Evolutionary conservation across 2,329 filamentous ascomycete species (phyloP).

Genomic region (Elsinoe fawcettii): DNA sequence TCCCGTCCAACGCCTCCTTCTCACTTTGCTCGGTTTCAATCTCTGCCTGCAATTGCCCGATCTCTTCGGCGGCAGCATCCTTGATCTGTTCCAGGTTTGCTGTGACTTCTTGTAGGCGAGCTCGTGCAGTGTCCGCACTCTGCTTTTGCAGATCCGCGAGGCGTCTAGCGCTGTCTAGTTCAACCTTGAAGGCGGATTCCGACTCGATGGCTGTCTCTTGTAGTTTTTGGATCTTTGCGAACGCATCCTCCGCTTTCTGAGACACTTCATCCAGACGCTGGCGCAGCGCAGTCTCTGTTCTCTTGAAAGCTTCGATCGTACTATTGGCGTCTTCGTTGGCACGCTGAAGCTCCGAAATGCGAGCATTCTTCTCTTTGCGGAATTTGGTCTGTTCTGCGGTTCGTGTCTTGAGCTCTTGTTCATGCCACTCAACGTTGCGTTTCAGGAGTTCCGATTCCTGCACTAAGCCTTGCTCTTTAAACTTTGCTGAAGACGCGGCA

Average conservation of each 20-base stretch:
- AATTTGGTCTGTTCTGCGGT: slow-evolving; percentile 78
- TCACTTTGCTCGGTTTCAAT: slow-evolving; percentile 48
- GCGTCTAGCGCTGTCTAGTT: slow-evolving; percentile 71
- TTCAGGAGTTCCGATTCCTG: slow-evolving; percentile 85
- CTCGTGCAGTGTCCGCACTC: slow-evolving; percentile 63
- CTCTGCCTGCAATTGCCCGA: slow-evolving; percentile 43
- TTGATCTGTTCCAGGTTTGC: slow-evolving; percentile 54
- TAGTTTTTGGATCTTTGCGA: slow-evolving; percentile 74
- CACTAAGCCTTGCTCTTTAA: slow-evolving; percentile 80
- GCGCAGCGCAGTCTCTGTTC: slow-evolving; percentile 71
- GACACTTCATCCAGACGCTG: slow-evolving; percentile 76
- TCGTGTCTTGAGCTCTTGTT: slow-evolving; percentile 85
- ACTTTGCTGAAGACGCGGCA: slow-evolving; percentile 71
- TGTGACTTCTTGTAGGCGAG: slow-evolving; percentile 63
- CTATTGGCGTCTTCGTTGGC: slow-evolving; percentile 77
- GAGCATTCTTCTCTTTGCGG: slow-evolving; percentile 87
- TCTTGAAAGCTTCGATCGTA: slow-evolving; percentile 67
- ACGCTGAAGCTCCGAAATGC: slow-evolving; percentile 80
- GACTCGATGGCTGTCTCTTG: slow-evolving; percentile 73
- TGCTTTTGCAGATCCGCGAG: slow-evolving; percentile 77
- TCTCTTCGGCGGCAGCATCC: slow-evolving; percentile 56
- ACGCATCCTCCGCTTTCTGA: slow-evolving; percentile 75
- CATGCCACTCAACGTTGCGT: slow-evolving; percentile 88
- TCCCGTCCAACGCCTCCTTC: slow-evolving; percentile 54
- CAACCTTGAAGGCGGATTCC: slow-evolving; percentile 80